Base-by-base conservation (phyloP, 176 grass and related monocot genomes). In the Musa troglodytarum region DNA sequence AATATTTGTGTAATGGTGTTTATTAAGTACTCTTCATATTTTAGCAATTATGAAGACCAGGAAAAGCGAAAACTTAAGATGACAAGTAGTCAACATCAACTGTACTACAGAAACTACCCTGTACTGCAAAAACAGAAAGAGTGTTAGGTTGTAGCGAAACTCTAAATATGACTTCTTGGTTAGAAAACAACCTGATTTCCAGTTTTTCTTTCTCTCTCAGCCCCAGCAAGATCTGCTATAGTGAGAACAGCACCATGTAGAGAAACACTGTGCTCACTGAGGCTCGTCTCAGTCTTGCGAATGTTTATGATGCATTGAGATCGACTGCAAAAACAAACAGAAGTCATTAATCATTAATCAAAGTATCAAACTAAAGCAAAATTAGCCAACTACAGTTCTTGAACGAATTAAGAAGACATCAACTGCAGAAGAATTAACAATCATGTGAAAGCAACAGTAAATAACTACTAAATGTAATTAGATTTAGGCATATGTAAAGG, bases 231-330 rank as follows among this genome's bases (percentile, higher is more conserved):
- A 79, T 96, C 93, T 49, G 85, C 93, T 79, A 96, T 92, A 56
- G 90, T 89, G 73, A 96, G 83, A 78, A 92, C 79, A 73, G 78
- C 73, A 50, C 64, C 83, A 76, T 74, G 78, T 80, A 74, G 54
- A 20, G 17, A 70, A 69, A 69, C 50, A 57, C 70, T 85, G 65
- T 71, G 77, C 65, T 22, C 68, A 73, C 77, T 62, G 58, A 55
- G 53, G 34, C 11, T 54, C 69, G 83, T 79, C 25, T 74, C 55
- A 72, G 69, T 34, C 78, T 69, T 73, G 34, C 65, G 84, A 74
- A 96, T 81, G 49, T 83, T 92, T 23, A 96, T 96, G 65, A 96
- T 90, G 78, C 89, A 96, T 51, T 96, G 93, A 54, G 93, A 96
- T 84, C 93, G 93, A 53, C 93, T 92, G 85, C 69, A 57, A 77